A percentile compares a stretch with the other conserved stretches of the same genome.
Conservation (phyloP, 129 eudicot genomes). For the Flaveria sonorensis region DNA sequence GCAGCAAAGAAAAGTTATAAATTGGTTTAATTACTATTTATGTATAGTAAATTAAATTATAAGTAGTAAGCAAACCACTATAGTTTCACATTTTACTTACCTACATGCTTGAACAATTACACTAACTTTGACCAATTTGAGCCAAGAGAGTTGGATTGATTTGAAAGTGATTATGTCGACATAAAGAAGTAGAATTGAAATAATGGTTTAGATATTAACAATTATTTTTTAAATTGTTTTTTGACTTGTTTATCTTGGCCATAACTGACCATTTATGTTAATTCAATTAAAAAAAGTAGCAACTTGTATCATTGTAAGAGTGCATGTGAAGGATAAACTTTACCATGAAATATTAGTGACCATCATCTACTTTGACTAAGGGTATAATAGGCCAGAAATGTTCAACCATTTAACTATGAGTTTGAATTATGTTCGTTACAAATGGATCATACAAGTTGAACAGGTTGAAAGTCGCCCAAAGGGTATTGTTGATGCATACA, state of each 20-base stretch:
- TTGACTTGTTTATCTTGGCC: too few species aligned
- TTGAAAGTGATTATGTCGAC: background rate
- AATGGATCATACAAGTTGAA: slow-evolving; percentile 3
- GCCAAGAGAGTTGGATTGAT: background rate
- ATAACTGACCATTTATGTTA: too few species aligned
- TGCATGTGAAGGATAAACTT: slow-evolving; percentile 17
- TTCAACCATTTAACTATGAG: background rate
- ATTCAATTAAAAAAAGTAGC: background rate
- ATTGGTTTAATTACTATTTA: background rate
- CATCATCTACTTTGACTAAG: background rate
- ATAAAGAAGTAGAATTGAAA: background rate
- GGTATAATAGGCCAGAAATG: background rate
- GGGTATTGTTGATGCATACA: background rate
- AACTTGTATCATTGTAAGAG: slow-evolving; percentile 16
- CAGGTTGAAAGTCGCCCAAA: background rate
- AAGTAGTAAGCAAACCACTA: background rate
- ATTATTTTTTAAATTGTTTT: too few species aligned
- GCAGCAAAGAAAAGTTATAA: slow-evolving; percentile 17
- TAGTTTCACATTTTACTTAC: background rate
- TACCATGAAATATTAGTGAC: background rate
- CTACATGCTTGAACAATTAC: background rate
- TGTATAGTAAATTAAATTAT: background rate
- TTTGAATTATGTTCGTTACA: background rate
- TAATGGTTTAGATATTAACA: background rate
- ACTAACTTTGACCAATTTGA: slow-evolving; percentile 2